Evolutionary conservation across 176 grass and related monocot genomes (phyloP).

Genomic region (Bothriochloa decipiens): DNA sequence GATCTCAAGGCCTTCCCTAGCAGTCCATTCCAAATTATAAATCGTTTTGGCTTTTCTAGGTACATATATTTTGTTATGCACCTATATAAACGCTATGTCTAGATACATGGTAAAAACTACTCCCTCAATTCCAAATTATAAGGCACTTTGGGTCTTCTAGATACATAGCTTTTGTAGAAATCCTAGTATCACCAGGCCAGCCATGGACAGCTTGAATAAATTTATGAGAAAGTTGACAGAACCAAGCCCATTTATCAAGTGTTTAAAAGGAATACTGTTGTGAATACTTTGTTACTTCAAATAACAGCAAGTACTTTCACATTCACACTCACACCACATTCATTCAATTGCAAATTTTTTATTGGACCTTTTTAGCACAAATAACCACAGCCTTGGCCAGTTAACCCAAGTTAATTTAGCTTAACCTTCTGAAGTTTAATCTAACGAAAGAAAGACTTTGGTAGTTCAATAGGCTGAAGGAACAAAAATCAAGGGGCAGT

Average conservation of each 20-base stretch:
- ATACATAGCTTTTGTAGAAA: too few relatives aligned
- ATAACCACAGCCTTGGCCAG: background rate
- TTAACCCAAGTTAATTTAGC: background rate
- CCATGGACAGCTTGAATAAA: background rate
- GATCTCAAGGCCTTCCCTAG: too few relatives aligned
- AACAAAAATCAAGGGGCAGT: background rate
- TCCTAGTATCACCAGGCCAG: background rate
- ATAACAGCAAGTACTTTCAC: background rate
- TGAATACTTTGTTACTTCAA: background rate
- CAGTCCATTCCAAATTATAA: too few relatives aligned
- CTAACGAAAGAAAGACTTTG: background rate
- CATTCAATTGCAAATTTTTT: background rate
- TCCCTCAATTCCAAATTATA: too few relatives aligned
- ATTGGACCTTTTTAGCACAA: background rate
- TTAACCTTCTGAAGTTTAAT: background rate
- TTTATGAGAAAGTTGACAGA: background rate
- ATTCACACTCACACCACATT: background rate
- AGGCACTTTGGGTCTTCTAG: too few relatives aligned
- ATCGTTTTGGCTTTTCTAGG: too few relatives aligned
- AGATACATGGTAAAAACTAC: too few relatives aligned
- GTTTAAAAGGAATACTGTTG: background rate
- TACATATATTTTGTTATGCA: too few relatives aligned
- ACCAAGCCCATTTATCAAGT: background rate
- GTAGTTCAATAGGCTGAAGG: background rate
- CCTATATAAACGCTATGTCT: too few relatives aligned